Percentiles rank a stretch among this genome's conserved stretches.
Evolutionary conservation across 495 filamentous ascomycete species (phyloP).

Genomic region (Eremomyces bilateralis): DNA sequence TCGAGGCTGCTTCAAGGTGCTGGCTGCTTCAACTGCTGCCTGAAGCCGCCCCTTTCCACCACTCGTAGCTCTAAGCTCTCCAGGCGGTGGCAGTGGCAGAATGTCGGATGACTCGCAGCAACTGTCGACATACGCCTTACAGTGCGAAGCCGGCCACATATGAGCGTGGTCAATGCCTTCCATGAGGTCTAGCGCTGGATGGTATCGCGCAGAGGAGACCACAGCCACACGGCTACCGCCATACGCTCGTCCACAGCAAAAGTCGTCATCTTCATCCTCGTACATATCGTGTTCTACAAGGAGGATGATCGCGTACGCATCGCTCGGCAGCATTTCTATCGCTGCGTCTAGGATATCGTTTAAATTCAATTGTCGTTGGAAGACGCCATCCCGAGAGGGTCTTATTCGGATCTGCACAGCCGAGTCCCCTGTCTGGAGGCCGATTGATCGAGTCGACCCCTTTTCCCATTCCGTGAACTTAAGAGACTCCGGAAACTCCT

Average conservation of each 20-base stretch:
- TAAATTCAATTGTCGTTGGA: slow-evolving; percentile 34
- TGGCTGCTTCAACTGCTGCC: slow-evolving; percentile 5
- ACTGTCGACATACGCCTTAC: slow-evolving; percentile 24
- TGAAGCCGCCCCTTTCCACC: slow-evolving; percentile 1
- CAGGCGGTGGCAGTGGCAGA: too few species aligned
- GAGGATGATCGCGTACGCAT: slow-evolving; percentile 38
- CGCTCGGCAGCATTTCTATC: slow-evolving; percentile 29
- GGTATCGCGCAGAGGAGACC: slow-evolving; percentile 36
- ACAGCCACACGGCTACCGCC: slow-evolving; percentile 38
- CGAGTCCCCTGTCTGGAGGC: slow-evolving; percentile 19
- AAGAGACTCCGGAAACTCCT: slow-evolving; percentile 18
- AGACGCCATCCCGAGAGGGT: slow-evolving; percentile 26
- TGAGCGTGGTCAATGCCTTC: slow-evolving; percentile 27
- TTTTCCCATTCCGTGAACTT: slow-evolving; percentile 27
- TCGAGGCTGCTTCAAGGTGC: slow-evolving; percentile 2
- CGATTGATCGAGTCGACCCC: slow-evolving; percentile 17
- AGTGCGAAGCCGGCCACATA: slow-evolving; percentile 44
- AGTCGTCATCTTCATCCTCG: slow-evolving; percentile 44
- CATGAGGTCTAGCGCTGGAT: slow-evolving; percentile 27
- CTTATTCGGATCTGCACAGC: slow-evolving; percentile 33
- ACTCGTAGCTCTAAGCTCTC: too few species aligned
- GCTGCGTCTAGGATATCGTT: slow-evolving; percentile 40
- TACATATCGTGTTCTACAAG: slow-evolving; percentile 41
- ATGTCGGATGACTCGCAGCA: slow-evolving; percentile 9
- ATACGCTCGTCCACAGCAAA: slow-evolving; percentile 45